phyloP scores from a whole-genome alignment of 2,329 filamentous ascomycete species.

The Pestalotiopsis sp. region DNA sequence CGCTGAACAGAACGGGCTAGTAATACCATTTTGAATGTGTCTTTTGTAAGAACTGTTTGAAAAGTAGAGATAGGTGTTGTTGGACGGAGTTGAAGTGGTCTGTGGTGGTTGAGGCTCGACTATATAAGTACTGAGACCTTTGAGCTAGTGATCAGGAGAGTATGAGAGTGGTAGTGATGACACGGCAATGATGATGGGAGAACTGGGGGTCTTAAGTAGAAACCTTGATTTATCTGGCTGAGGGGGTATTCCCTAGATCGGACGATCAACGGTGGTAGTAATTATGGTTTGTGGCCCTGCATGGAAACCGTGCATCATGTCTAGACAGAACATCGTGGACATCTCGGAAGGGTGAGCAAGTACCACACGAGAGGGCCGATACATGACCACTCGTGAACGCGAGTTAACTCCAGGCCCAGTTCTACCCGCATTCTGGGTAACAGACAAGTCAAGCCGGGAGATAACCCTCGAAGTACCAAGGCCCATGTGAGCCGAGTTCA shows the following conservation, averaged over 20 bases:
- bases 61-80: background rate
- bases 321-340: conserved; percentile 2
- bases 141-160: background rate
- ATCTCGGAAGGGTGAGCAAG: background rate
- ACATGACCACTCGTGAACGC: background rate
- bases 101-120: conserved; percentile 2
- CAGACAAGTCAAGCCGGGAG: background rate
- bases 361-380: background rate
- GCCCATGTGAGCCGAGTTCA: background rate
- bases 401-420: background rate
- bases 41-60: background rate
- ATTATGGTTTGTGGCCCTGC: conserved; percentile 11
- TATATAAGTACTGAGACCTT: background rate
- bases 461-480: background rate
- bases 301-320: background rate
- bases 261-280: conserved; percentile 1
- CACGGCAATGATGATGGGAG: conserved; percentile 1
- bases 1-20: conserved; percentile 60
- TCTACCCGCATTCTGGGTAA: background rate
- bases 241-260: conserved; percentile 3
- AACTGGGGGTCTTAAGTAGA: conserved; percentile 9
- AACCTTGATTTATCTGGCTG: background rate
- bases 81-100: background rate
- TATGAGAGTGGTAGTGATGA: conserved; percentile 2
- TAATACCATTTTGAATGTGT: conserved; percentile 50